Evolutionary conservation across 768 basidiomycete species (phyloP).

Genomic region (Jaapia argillacea): DNA sequence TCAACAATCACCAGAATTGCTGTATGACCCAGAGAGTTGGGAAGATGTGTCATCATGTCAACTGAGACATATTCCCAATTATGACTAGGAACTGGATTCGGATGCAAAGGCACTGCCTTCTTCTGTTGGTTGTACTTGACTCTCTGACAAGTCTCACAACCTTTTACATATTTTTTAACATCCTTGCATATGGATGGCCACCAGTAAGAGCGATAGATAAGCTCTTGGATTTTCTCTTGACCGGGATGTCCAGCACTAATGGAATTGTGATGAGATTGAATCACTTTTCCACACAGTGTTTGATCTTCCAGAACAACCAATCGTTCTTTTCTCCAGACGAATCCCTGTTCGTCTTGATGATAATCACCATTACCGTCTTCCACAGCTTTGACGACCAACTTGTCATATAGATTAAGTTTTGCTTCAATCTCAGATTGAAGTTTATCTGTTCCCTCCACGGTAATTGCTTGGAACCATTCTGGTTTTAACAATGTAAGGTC

Average conservation of each 20-base stretch:
- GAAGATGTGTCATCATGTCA: conserved; percentile 13
- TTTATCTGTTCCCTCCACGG: too few relatives aligned
- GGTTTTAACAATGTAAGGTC: conserved; percentile 1
- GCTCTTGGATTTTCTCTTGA: conserved; percentile 13
- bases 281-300: conserved; percentile 8
- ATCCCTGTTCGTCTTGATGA: too few relatives aligned
- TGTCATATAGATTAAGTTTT: too few relatives aligned
- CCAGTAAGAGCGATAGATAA: conserved; percentile 16
- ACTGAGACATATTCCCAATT: conserved; percentile 6
- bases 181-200: conserved; percentile 17
- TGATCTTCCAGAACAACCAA: conserved; percentile 4
- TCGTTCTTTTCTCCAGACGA: too few relatives aligned
- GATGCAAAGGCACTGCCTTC: conserved; percentile 8
- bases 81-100: conserved; percentile 6
- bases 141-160: conserved; percentile 18
- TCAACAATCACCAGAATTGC: conserved; percentile 11
- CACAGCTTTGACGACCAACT: too few relatives aligned
- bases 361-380: too few relatives aligned
- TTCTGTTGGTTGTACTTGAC: conserved; percentile 12
- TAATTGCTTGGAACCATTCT: too few relatives aligned
- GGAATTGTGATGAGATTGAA: conserved; percentile 17
- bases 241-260: conserved; percentile 19
- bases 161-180: conserved; percentile 14
- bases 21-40: conserved; percentile 8
- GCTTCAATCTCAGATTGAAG: too few relatives aligned